A percentile compares a stretch with the other conserved stretches of the same genome.
Evolutionary conservation across 345 rosid genomes (phyloP).

Genomic region (Arabidopsis suecica): DNA sequence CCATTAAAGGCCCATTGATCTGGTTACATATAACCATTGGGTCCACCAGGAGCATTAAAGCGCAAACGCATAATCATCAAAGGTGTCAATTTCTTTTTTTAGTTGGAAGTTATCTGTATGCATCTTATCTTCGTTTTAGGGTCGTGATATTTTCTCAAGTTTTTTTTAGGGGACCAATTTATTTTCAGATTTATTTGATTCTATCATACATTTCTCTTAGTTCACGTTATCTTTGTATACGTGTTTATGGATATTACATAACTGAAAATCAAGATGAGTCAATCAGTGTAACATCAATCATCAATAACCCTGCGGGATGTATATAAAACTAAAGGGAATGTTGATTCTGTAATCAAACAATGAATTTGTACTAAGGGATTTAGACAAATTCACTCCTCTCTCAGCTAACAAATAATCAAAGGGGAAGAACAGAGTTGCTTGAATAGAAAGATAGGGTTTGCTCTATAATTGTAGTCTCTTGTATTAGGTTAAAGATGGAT

Average conservation of each 20-base stretch:
- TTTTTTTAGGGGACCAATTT: slow-evolving; percentile 13
- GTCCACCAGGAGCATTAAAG: not conserved
- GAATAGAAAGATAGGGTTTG: too few species aligned
- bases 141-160: slow-evolving; percentile 19
- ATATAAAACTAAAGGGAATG: too few species aligned
- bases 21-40: not conserved
- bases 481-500: too few species aligned
- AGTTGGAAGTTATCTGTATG: slow-evolving; percentile 6
- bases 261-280: slow-evolving; percentile 21
- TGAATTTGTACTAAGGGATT: too few species aligned
- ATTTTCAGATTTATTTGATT: slow-evolving; percentile 28
- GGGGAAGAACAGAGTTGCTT: too few species aligned
- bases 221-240: not conserved
- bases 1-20: not conserved
- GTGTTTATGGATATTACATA: slow-evolving; percentile 25
- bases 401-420: too few species aligned
- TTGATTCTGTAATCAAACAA: too few species aligned
- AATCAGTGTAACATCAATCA: not conserved
- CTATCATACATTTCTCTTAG: slow-evolving; percentile 17
- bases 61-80: not conserved
- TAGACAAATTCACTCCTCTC: too few species aligned
- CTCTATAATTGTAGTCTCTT: too few species aligned
- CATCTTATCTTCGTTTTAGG: slow-evolving; percentile 45
- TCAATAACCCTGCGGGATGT: not conserved
- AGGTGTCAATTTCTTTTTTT: not conserved